Evolutionary conservation across 2,329 filamentous ascomycete species (phyloP), one percentile per base, ranked within the genome.

Genomic region (Pseudodiploospora longispora): DNA sequence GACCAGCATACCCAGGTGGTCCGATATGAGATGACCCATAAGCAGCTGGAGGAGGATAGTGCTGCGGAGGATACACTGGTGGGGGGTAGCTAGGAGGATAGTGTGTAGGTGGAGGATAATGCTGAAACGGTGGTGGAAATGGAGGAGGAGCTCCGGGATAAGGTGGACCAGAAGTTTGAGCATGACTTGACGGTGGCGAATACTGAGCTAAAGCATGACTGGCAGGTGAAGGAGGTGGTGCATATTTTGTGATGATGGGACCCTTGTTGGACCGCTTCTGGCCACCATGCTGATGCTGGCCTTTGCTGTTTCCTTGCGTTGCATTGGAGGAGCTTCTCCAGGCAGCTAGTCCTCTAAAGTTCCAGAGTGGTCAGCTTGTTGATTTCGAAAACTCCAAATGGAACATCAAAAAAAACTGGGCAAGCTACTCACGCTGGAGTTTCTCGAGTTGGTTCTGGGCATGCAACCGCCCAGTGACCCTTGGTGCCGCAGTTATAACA

Each of bases 401-500:
- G 19, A 19, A 30, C 41, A 46, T 12, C 12, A 42, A 31, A 12
- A 36, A 38, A 41, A 34, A 38, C 6, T 32, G 40, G 31, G 36
- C 41, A 42, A 28, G 32, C 30, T 27, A 69, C 74, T 71, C 67
- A 78, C 75, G 67, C 69, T 50, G 71, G 71, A 38, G 67, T 65
- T 50, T 62, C 58, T 48, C 71, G 62, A 27, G 69, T 72, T 27
- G 70, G 67, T 47, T 75, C 69, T 6, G 72, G 74, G 54, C 75
- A 79, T 40, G 71, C 72, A 42, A 76, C 60, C 9, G 71, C 63
- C 64, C 72, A 77, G 54, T 79, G 75, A 4, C 71, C 70, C 30
- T 61, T 58, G 39, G 59, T 56, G 42, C 73, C 72, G 52, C 75
- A 79, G 53, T 76, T 78, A 56, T 76, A 77, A 57, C 75, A 79